These are phyloP conservation scores for Phialophora tarda DNA, from an alignment of 2,329 filamentous ascomycete genomes.

Conservation along the genomic window DNA sequence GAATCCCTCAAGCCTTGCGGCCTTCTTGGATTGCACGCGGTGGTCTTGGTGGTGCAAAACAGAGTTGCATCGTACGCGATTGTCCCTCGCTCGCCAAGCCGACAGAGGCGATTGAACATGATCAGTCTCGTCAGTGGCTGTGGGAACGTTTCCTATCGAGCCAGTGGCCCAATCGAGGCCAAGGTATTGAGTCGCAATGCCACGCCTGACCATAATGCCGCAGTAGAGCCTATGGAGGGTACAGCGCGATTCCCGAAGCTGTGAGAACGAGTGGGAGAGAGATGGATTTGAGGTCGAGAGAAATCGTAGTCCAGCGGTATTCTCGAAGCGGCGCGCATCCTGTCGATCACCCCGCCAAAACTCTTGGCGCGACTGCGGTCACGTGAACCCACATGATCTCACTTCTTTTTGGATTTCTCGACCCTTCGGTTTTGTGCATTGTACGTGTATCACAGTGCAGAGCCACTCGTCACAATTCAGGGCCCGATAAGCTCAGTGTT, in stretches of 20 bases:
- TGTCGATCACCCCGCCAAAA: not conserved
- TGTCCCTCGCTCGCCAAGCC: conserved; percentile 5
- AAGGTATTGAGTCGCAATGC: not conserved
- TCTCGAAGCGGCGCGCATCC: not conserved
- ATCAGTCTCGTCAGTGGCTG: not conserved
- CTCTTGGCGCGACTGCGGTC: not conserved
- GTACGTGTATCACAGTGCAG: not conserved
- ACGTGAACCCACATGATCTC: not conserved
- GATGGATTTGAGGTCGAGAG: not conserved
- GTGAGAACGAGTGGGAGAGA: not conserved
- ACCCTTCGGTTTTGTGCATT: not conserved
- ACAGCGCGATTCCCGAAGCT: not conserved
- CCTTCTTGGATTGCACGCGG: conserved; percentile 4
- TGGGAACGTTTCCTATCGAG: not conserved
- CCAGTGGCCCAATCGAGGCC: not conserved
- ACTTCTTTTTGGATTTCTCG: not conserved
- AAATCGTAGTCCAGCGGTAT: not conserved
- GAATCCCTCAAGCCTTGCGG: conserved; percentile 15
- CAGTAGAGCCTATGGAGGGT: not conserved
- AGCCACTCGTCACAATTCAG: not conserved
- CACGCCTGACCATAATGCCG: not conserved
- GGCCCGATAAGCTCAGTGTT: not conserved
- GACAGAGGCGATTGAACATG: not conserved
- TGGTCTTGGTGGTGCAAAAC: conserved; percentile 14
- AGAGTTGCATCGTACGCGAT: conserved; percentile 14